Percentiles rank a stretch among this genome's conserved stretches.
These are phyloP conservation scores for Suillus subaureus DNA, from an alignment of 768 basidiomycete species.

Conservation along the genomic window DNA sequence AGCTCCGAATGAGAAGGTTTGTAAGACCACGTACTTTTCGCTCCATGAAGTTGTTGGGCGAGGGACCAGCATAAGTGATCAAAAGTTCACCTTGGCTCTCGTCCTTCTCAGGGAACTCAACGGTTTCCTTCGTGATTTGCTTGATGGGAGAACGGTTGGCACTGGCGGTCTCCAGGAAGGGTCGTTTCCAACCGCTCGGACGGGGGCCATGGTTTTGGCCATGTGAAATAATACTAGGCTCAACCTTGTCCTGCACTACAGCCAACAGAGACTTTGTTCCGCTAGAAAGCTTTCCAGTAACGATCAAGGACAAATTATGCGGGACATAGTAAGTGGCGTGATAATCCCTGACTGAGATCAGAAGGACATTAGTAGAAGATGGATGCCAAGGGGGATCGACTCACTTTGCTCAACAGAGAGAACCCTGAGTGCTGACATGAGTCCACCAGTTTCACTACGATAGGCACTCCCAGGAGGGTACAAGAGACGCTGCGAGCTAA, in stretches of 20 bases:
- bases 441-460: slow-evolving; percentile 94
- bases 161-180: slow-evolving; percentile 88
- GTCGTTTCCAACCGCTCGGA: slow-evolving; percentile 88
- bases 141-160: slow-evolving; percentile 57
- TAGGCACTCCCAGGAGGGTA: slow-evolving; percentile 87
- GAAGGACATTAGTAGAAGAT: slow-evolving; percentile 20
- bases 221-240: slow-evolving; percentile 79
- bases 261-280: slow-evolving; percentile 76
- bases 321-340: slow-evolving; percentile 91
- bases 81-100: slow-evolving; percentile 91
- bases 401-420: slow-evolving; percentile 89
- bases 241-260: slow-evolving; percentile 81
- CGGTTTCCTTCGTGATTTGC: slow-evolving; percentile 56
- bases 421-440: slow-evolving; percentile 88
- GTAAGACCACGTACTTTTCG: slow-evolving; percentile 51
- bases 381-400: slow-evolving; percentile 16
- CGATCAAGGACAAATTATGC: slow-evolving; percentile 88
- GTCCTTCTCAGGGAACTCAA: slow-evolving; percentile 97
- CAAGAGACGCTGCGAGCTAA: slow-evolving; percentile 75
- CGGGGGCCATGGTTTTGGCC: slow-evolving; percentile 68
- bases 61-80: slow-evolving; percentile 79
- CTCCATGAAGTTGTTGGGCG: slow-evolving; percentile 68
- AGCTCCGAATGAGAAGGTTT: background rate
- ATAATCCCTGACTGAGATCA: slow-evolving; percentile 76
- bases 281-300: slow-evolving; percentile 82